Base-by-base conservation (phyloP, 2,329 filamentous ascomycete species). In the Fusarium temperatum region DNA sequence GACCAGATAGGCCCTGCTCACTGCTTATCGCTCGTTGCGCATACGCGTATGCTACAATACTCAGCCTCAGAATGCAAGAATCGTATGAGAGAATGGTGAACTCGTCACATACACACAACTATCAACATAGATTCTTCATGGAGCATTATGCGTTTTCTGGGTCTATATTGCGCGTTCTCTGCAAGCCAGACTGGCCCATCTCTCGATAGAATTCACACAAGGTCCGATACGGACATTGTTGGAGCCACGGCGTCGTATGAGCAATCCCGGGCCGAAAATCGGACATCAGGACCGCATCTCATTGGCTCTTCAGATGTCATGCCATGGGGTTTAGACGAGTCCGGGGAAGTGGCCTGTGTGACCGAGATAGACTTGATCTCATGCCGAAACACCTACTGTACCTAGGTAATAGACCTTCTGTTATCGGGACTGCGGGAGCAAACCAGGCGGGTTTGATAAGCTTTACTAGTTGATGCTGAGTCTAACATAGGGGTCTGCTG, bases 261-360 rank as follows among this genome's bases (percentile, higher is more conserved):
- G 30, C 45, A 41, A 64, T 48, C 70, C 73, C 64, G 71, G 66
- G 44, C 74, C 73, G 68, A 55, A 67, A 69, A 74, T 76, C 74
- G 65, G 74, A 70, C 66, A 53, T n/a, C 50, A 72, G 68, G 70
- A 63, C 54, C 35, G 8, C 8, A 30, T 48, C 22, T 66, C 20
- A 75, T 75, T 75, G 73, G 73, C 24, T 26, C 32, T 24, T 39
- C 13, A 45, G 17, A 6, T 61, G 18, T 44, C 30, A 51, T 41
- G 58, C 47, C 38, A 47, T 24, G 36, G 54, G 30, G n/a, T 47
- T 20, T 13, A 36, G n/a, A 38, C 55, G 32, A 68, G 58, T 65
- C 66, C 70, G 70, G 73, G 73, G 73, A 75, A 54, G 55, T 58
- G 56, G 45, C 58, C 57, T 64, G 62, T 61, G 71, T 61, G 32